Conservation (phyloP, 805 yeast genomes). For the Debaryomyces tyrocola region DNA sequence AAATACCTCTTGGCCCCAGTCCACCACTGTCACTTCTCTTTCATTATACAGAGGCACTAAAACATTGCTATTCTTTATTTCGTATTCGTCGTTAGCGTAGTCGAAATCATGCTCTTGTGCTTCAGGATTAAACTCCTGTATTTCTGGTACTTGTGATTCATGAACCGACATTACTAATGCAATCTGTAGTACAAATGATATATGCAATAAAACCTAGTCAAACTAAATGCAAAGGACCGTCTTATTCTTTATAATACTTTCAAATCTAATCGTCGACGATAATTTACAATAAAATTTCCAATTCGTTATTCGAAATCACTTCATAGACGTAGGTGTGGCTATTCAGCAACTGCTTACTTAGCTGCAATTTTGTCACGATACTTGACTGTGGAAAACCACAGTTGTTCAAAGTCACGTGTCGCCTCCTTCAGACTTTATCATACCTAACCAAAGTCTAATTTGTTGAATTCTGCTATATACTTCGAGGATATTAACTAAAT, state of each 20-base stretch:
- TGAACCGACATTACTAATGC: not conserved
- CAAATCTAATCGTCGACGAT: not conserved
- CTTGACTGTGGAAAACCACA: conserved; percentile 17
- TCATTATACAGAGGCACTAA: conserved; percentile 40
- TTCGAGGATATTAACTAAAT: no score
- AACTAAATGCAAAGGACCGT: no score
- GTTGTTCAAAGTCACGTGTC: conserved; percentile 25
- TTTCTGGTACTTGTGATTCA: conserved; percentile 1
- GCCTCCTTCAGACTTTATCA: no score
- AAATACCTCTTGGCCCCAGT: conserved; percentile 27
- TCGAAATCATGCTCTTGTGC: conserved; percentile 12
- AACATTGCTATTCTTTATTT: conserved; percentile 5
- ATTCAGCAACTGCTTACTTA: not conserved
- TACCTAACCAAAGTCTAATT: no score
- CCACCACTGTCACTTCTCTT: conserved; percentile 31
- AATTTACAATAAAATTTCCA: not conserved
- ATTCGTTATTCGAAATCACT: not conserved
- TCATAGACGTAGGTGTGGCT: not conserved
- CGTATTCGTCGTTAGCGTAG: not conserved
- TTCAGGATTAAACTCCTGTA: conserved; percentile 8
- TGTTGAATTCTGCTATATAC: no score
- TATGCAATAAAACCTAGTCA: no score
- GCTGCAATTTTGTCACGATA: not conserved
- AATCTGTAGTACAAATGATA: not conserved
- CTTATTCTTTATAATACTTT: not conserved